Evolutionary conservation across 2,329 filamentous ascomycete species (phyloP), one percentile per base, ranked within the genome.

Genomic region (Colletotrichum sp.): DNA sequence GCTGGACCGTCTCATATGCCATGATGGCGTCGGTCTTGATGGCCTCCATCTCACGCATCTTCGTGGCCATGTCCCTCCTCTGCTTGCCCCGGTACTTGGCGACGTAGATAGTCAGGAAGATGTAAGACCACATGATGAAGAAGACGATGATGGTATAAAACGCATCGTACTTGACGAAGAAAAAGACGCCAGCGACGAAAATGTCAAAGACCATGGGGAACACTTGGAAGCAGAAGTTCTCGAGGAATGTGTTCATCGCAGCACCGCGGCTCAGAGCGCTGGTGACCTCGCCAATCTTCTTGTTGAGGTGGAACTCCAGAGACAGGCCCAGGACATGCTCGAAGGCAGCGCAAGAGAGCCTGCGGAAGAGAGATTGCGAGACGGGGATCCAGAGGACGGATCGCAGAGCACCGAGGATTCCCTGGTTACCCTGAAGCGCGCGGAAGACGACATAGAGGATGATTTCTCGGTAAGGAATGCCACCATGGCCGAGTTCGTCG

Each of bases 1-100:
- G 92, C 78, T 93, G 92, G 60, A 93, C 91, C 2, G 91, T 93
- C 76, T 89, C 88, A 73, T 88, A 89, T 0, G 87, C 87, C 79
- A 88, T 83, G 57, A 89, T 86, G 4, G 88, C 85, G 78, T 89
- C 88, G 2, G 85, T 88, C 84, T 77, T 76, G 67, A 70, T 74
- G 24, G 72, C 75, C 26, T 89, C 87, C 87, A 89, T 88, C 75
- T 89, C 87, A 6, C 88, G 85, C 5, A 82, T 83, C 76, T 86
- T 85, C 8, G 79, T 82, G 0, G 85, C 83, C 87, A 89, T 88
- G 26, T 88, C 85, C 55, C 88, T 80, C 59, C 88, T 81, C 55
- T 87, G 86, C 67, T 82, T 84, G 4, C 81, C 86, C 5, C 88
- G 83, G 66, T 84, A 88, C 71, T 88, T 86, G 72, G 88, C 87